Base-by-base conservation (phyloP, 139 green algal genomes). In the Micromonas commoda region DNA sequence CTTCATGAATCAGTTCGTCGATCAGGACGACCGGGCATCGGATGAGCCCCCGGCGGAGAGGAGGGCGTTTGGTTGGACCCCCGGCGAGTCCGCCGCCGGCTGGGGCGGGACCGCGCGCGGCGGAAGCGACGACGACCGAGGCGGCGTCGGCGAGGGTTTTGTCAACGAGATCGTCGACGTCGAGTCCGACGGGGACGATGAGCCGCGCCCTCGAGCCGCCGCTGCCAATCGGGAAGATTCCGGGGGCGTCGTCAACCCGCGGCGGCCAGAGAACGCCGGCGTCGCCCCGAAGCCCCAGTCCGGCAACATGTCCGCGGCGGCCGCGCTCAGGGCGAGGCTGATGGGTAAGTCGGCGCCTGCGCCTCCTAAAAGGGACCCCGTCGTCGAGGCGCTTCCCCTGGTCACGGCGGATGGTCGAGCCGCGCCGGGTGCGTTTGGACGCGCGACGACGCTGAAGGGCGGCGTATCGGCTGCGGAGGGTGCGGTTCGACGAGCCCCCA, bases 341-440 rank as follows among this genome's bases (percentile, higher is more conserved):
- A 70, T 67, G 5, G 76, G 64, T 13, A 71, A 39, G 32, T n/a
- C n/a, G n/a, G n/a, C n/a, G n/a, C n/a, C n/a, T n/a, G n/a, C n/a
- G n/a, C n/a, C n/a, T n/a, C n/a, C 1, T 0, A 63, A 24, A n/a
- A 23, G 6, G 19, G 4, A 34, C 19, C 51, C 26, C 9, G 21
- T 26, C n/a, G n/a, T 33, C 4, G 71, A 53, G 31, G 23, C 29
- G 51, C 69, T 87, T 20, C 82, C 93, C 0, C 51, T 92, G 63
- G 80, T 97, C 45, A 90, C 96, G 63, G 85, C 82, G 0, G 3
- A 79, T 2, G 93, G 93, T 2, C 78, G 88, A 13, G 88, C 91
- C 0, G 80, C 84, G 76, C 85, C 86, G 1, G 93, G 92, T 20
- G 90, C 90, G 0, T 97, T 97, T 86, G 93, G 93, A 0, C 83